These are phyloP conservation scores for Pinus albicaulis DNA, from an alignment of 75 land plant genomes.

Conservation along the genomic window DNA sequence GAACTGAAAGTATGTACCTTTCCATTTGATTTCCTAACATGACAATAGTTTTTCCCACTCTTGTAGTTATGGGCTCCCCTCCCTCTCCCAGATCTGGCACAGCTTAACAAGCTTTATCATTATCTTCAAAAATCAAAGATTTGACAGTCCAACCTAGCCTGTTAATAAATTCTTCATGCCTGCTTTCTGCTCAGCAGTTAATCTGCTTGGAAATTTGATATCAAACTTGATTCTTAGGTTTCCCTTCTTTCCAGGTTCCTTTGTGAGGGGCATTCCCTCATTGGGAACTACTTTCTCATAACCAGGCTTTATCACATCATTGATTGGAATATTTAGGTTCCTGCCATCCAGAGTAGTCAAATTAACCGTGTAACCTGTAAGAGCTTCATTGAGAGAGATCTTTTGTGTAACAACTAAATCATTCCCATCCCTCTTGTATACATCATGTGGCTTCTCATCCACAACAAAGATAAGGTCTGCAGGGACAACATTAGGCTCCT, in stretches of 20 bases:
- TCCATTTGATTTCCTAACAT: slow-evolving; percentile 1
- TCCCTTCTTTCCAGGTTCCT: slow-evolving; percentile 64
- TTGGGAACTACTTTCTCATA: slow-evolving; percentile 79
- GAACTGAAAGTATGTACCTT: background rate
- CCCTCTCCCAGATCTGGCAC: background rate
- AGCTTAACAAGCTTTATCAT: background rate
- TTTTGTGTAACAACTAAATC: slow-evolving; percentile 66
- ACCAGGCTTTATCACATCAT: slow-evolving; percentile 56
- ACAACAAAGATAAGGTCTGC: slow-evolving; percentile 79
- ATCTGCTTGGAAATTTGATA: slow-evolving; percentile 59
- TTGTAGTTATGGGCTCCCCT: background rate
- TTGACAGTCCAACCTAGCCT: too few species aligned
- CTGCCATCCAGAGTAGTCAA: slow-evolving; percentile 72
- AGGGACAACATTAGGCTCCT: slow-evolving; percentile 66
- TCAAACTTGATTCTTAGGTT: slow-evolving; percentile 68
- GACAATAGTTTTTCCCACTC: background rate
- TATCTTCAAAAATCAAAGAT: too few species aligned
- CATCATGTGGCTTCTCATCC: slow-evolving; percentile 80
- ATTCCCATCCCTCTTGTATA: slow-evolving; percentile 79
- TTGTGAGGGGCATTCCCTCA: slow-evolving; percentile 88
- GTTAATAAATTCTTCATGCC: slow-evolving; percentile 48
- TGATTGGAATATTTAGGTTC: slow-evolving; percentile 58
- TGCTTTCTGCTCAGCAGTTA: slow-evolving; percentile 63
- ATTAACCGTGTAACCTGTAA: slow-evolving; percentile 64
- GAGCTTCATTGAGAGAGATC: slow-evolving; percentile 66